Conservation (phyloP, 202 grass and related monocot genomes). For the Thinopyrum obtusiflorum region DNA sequence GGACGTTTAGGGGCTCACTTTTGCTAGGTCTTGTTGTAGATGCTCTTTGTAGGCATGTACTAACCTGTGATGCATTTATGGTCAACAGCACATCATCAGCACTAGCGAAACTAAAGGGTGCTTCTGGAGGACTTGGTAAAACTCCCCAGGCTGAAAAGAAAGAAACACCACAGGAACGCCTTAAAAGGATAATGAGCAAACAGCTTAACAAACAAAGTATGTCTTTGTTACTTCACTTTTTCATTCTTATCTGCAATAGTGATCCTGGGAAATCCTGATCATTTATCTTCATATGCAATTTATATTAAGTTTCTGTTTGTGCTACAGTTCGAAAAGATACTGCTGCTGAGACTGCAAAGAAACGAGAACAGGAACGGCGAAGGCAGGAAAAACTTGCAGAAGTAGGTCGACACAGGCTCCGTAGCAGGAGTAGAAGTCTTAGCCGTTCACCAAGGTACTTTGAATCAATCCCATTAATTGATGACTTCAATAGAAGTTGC, state of each 20-base stretch:
- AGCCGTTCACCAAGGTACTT: conserved; percentile 77
- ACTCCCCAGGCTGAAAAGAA: conserved; percentile 70
- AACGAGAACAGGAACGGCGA: conserved; percentile 76
- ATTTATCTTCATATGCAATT: conserved; percentile 14
- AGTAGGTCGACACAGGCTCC: conserved; percentile 60
- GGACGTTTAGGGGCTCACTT: neutral
- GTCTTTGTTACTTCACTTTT: conserved; percentile 30
- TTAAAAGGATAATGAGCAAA: conserved; percentile 99
- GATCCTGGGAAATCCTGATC: conserved; percentile 7
- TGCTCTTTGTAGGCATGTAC: neutral
- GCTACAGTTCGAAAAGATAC: conserved; percentile 88
- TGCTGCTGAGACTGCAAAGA: conserved; percentile 86
- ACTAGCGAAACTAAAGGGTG: conserved; percentile 83
- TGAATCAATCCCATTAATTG: conserved; percentile 11
- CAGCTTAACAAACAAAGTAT: conserved; percentile 99
- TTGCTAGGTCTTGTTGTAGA: neutral
- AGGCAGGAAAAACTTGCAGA: conserved; percentile 85
- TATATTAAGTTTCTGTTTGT: conserved; percentile 22
- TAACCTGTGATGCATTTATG: conserved; percentile 28
- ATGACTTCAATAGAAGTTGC: conserved; percentile 5
- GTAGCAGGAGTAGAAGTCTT: conserved; percentile 63
- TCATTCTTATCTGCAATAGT: conserved; percentile 8
- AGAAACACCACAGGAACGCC: conserved; percentile 97
- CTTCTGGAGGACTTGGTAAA: conserved; percentile 59
- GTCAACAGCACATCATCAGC: conserved; percentile 57